Conservation (phyloP, 2,329 filamentous ascomycete species). For the Neophaeococcomyces aloes region DNA sequence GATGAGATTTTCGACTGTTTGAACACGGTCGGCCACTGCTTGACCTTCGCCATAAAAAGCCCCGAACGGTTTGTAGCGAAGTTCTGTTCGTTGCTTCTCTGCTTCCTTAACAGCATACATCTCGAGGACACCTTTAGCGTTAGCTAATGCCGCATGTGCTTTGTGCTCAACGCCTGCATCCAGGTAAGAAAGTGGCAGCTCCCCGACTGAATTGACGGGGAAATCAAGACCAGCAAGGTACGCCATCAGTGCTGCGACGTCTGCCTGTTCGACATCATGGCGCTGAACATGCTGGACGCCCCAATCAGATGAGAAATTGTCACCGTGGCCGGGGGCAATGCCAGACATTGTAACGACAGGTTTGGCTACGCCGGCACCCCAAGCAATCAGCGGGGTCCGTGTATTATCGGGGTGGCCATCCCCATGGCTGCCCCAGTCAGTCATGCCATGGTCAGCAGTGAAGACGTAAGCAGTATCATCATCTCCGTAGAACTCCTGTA, state of each 20-base stretch:
- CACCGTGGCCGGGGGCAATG: constrained; percentile 72
- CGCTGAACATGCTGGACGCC: constrained; percentile 66
- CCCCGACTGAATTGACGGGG: constrained; percentile 91
- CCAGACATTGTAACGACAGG: constrained; percentile 49
- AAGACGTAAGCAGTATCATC: constrained; percentile 89
- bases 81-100: constrained; percentile 62
- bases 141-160: constrained; percentile 71
- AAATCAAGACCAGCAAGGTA: constrained; percentile 81
- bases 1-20: constrained; percentile 59
- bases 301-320: constrained; percentile 81
- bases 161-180: constrained; percentile 63
- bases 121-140: constrained; percentile 77
- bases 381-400: constrained; percentile 79
- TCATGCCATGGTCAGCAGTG: constrained; percentile 98
- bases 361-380: constrained; percentile 81
- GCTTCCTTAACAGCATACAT: constrained; percentile 94
- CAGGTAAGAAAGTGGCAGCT: constrained; percentile 75
- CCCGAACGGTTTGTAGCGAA: constrained; percentile 67
- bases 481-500: constrained; percentile 76
- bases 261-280: constrained; percentile 87
- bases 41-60: constrained; percentile 55
- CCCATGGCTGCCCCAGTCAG: constrained; percentile 97
- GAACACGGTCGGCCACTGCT: constrained; percentile 56
- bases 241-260: constrained; percentile 90
- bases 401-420: constrained; percentile 97